Evolutionary conservation across 768 basidiomycete genomes (phyloP).

Genomic region (Gelatoporia subvermispora): DNA sequence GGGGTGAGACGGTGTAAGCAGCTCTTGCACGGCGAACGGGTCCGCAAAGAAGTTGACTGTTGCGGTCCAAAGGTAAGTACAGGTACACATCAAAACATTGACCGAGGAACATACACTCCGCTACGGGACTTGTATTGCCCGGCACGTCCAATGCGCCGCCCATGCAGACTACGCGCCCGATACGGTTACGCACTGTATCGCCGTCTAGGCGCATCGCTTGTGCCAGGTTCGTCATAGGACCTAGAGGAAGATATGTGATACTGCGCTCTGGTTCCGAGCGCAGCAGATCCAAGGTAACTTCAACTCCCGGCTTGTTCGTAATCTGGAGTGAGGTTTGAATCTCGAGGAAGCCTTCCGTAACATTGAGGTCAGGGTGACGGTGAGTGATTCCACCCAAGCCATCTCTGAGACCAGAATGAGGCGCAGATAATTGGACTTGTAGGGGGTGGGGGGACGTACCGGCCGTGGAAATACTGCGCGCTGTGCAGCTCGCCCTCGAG

Average conservation of each 20-base stretch:
- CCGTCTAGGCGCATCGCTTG: constrained; percentile 53
- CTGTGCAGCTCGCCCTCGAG: constrained; percentile 66
- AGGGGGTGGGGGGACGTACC: constrained; percentile 37
- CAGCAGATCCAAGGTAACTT: constrained; percentile 54
- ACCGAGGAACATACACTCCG: constrained; percentile 59
- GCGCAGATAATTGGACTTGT: background rate
- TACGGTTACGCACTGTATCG: constrained; percentile 45
- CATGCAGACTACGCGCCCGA: constrained; percentile 83
- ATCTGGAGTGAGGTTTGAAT: constrained; percentile 43
- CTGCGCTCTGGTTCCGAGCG: constrained; percentile 43
- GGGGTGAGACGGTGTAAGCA: constrained; percentile 43
- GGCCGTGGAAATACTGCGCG: constrained; percentile 84
- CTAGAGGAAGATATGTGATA: constrained; percentile 69
- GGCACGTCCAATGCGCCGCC: constrained; percentile 92
- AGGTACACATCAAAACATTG: background rate
- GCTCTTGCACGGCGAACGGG: constrained; percentile 72
- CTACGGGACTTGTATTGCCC: constrained; percentile 75
- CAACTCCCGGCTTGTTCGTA: constrained; percentile 42
- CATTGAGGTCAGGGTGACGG: constrained; percentile 62
- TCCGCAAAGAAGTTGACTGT: constrained; percentile 86
- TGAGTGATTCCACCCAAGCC: constrained; percentile 57
- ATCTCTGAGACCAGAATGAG: constrained; percentile 42
- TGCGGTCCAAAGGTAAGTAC: background rate
- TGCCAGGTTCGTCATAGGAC: constrained; percentile 80
- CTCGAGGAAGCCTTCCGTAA: constrained; percentile 15